These are phyloP conservation scores for Acidiella bohemica DNA, from an alignment of 495 filamentous ascomycete genomes.

Conservation along the genomic window DNA sequence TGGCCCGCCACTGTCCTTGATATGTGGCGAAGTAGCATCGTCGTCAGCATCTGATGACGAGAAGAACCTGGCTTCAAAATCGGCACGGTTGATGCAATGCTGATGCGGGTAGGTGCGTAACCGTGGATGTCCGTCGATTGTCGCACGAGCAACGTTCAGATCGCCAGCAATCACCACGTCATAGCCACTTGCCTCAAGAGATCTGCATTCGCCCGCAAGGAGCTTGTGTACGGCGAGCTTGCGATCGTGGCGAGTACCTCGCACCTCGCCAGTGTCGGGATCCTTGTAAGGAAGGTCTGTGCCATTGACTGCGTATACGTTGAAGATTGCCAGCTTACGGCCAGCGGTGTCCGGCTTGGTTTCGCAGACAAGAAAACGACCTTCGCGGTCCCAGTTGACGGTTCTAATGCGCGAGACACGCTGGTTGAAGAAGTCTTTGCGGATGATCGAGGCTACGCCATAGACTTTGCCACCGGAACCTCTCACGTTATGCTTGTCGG, in stretches of 20 bases:
- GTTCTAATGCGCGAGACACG: slow-evolving; percentile 17
- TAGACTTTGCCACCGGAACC: slow-evolving; percentile 38
- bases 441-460: slow-evolving; percentile 37
- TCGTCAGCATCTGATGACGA: background rate
- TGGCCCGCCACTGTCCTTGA: background rate
- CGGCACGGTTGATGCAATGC: slow-evolving; percentile 36
- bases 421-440: slow-evolving; percentile 29
- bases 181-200: slow-evolving; percentile 30
- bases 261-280: slow-evolving; percentile 28
- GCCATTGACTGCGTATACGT: slow-evolving; percentile 42
- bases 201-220: slow-evolving; percentile 31
- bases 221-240: slow-evolving; percentile 35
- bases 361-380: slow-evolving; percentile 35
- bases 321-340: slow-evolving; percentile 30
- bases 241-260: slow-evolving; percentile 36
- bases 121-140: slow-evolving; percentile 33
- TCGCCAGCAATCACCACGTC: slow-evolving; percentile 36
- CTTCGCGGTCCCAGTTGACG: slow-evolving; percentile 40
- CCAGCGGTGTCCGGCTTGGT: slow-evolving; percentile 4
- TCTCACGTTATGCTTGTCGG: slow-evolving; percentile 35
- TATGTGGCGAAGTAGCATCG: background rate
- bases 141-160: slow-evolving; percentile 34
- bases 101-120: slow-evolving; percentile 30
- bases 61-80: slow-evolving; percentile 40
- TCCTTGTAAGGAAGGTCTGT: slow-evolving; percentile 34